Percentiles rank a stretch among this genome's conserved stretches.
These are phyloP conservation scores for Cylindrotheca closterium DNA, from an alignment of 108 stramenopile species.

Conservation along the genomic window DNA sequence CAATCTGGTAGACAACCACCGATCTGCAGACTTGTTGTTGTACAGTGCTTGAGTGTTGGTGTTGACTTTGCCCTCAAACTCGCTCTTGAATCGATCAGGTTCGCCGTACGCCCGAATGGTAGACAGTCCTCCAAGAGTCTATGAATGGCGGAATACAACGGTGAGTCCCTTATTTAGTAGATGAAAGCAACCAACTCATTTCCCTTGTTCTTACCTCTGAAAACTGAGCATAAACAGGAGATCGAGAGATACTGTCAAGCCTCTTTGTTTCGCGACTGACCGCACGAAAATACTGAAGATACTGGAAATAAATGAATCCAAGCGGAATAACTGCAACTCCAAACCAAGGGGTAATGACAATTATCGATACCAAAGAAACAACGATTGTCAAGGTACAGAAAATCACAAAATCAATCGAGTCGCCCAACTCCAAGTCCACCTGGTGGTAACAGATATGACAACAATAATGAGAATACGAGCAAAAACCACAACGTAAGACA, in stretches of 20 bases:
- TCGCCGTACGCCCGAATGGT: constrained; percentile 90
- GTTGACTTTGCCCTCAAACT: constrained; percentile 66
- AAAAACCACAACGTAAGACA: too few relatives aligned
- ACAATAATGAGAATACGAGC: too few relatives aligned
- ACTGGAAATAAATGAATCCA: constrained; percentile 47
- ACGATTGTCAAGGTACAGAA: constrained; percentile 36
- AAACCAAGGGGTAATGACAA: constrained; percentile 49
- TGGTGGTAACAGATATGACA: too few relatives aligned
- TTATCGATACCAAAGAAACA: constrained; percentile 41
- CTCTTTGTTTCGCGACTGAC: constrained; percentile 80
- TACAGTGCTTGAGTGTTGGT: constrained; percentile 61
- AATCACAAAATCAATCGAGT: constrained; percentile 38
- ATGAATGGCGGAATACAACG: too few relatives aligned
- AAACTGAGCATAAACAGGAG: constrained; percentile 94
- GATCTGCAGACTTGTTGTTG: constrained; percentile 61
- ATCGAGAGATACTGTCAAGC: constrained; percentile 83
- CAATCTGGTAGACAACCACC: constrained; percentile 80
- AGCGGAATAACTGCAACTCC: constrained; percentile 37
- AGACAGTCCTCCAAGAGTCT: constrained; percentile 82
- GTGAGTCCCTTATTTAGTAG: too few relatives aligned
- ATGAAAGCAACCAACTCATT: too few relatives aligned
- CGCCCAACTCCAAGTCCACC: constrained; percentile 62
- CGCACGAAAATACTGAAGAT: constrained; percentile 75
- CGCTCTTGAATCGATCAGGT: constrained; percentile 40
- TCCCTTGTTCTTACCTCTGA: constrained; percentile 73